Conservation (phyloP, 768 basidiomycete genomes). For the Phlebiopsis gigantea region DNA sequence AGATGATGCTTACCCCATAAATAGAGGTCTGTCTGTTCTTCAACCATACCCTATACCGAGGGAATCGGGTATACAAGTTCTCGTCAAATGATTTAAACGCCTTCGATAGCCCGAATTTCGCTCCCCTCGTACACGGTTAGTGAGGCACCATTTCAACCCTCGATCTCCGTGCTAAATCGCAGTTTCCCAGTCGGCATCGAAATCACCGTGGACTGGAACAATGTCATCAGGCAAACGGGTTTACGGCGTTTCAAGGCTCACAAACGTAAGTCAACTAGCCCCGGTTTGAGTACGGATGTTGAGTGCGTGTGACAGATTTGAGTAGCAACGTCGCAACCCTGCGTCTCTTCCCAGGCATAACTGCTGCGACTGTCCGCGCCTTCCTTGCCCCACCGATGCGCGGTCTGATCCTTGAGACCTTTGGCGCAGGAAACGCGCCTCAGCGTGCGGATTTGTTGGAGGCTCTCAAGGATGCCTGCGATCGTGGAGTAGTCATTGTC, state of each 20-base stretch:
- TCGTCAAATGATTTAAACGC: constrained; percentile 83
- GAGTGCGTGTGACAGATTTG: constrained; percentile 48
- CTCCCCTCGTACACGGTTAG: constrained; percentile 74
- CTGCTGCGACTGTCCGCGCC: constrained; percentile 63
- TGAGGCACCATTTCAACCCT: background rate
- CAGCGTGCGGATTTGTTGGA: constrained; percentile 69
- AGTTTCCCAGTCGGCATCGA: constrained; percentile 71
- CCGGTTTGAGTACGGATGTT: background rate
- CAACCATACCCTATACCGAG: constrained; percentile 83
- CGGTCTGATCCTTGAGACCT: constrained; percentile 87
- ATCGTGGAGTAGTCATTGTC: constrained; percentile 80
- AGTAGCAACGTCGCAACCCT: constrained; percentile 77
- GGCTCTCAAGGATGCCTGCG: constrained; percentile 77
- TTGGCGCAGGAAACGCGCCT: constrained; percentile 91
- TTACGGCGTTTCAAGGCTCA: constrained; percentile 76
- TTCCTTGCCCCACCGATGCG: constrained; percentile 71
- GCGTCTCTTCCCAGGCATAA: constrained; percentile 86
- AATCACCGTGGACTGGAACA: constrained; percentile 84
- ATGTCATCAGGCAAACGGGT: constrained; percentile 79
- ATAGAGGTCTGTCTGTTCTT: constrained; percentile 87
- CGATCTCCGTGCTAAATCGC: background rate
- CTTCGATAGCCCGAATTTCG: constrained; percentile 81
- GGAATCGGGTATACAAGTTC: constrained; percentile 76
- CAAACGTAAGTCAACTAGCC: constrained; percentile 44
- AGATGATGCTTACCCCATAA: background rate